Percentiles rank a stretch among this genome's conserved stretches.
These are phyloP conservation scores for Vitis amurensis DNA, from an alignment of 164 flowering plant species.

Conservation along the genomic window DNA sequence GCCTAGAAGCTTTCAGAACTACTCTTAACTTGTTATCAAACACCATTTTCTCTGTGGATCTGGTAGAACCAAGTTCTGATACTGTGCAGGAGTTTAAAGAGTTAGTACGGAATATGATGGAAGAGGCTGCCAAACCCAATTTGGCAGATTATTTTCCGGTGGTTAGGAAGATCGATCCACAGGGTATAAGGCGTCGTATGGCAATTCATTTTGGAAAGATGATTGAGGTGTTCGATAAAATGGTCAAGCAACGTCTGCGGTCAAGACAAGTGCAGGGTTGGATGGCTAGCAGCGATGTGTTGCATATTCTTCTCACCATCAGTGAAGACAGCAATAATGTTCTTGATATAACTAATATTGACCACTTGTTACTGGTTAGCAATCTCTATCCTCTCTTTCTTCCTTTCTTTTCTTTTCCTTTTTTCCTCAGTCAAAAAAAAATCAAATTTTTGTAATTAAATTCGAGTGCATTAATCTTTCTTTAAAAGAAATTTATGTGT, in stretches of 20 bases:
- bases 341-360: slow-evolving; percentile 3
- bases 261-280: background rate
- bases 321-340: slow-evolving; percentile 15
- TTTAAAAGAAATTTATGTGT: too few species aligned
- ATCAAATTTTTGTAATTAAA: too few species aligned
- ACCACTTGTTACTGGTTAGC: slow-evolving; percentile 24
- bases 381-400: too few species aligned
- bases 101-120: too few species aligned
- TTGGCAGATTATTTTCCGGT: slow-evolving; percentile 38
- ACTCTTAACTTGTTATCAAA: slow-evolving; percentile 28
- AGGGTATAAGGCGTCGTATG: slow-evolving; percentile 22
- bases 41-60: slow-evolving; percentile 32
- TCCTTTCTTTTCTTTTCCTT: too few species aligned
- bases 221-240: slow-evolving; percentile 16
- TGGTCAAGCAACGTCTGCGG: slow-evolving; percentile 23
- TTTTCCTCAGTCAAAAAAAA: too few species aligned
- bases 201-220: slow-evolving; percentile 12
- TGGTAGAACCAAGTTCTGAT: slow-evolving; percentile 11
- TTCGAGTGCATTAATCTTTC: too few species aligned
- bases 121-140: slow-evolving; percentile 7
- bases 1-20: slow-evolving; percentile 40
- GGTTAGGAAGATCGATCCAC: slow-evolving; percentile 26
- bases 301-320: slow-evolving; percentile 30
- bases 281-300: slow-evolving; percentile 15
- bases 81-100: slow-evolving; percentile 21